phyloP scores from a whole-genome alignment of 768 basidiomycete genomes.

The Collybia sp. region DNA sequence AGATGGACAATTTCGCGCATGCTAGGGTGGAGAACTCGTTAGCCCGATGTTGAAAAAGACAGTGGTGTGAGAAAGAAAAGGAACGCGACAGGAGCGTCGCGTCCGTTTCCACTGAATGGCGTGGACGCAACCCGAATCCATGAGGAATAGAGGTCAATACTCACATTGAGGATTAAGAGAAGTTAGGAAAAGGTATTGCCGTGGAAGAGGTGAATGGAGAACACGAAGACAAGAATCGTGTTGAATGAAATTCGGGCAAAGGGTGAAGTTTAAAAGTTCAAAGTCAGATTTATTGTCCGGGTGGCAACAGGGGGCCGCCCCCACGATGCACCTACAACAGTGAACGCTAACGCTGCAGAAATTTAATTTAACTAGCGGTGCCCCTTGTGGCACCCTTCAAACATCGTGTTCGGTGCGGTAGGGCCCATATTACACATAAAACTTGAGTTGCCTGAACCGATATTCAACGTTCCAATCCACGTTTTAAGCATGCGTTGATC shows the following conservation, averaged over 20 bases:
- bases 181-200: slow-evolving; percentile 30
- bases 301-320: slow-evolving; percentile 16
- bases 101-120: neutral
- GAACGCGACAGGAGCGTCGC: slow-evolving; percentile 29
- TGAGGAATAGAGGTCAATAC: slow-evolving; percentile 14
- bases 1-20: slow-evolving; percentile 99
- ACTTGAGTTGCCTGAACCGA: too few species aligned
- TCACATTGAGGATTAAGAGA: slow-evolving; percentile 37
- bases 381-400: too few species aligned
- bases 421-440: too few species aligned
- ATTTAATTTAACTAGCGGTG: too few species aligned
- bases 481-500: too few species aligned
- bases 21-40: slow-evolving; percentile 39
- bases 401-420: too few species aligned
- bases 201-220: slow-evolving; percentile 36
- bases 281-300: slow-evolving; percentile 40
- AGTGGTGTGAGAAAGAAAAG: slow-evolving; percentile 45
- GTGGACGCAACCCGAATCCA: slow-evolving; percentile 11
- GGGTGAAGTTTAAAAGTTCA: slow-evolving; percentile 35
- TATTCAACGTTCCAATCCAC: too few species aligned
- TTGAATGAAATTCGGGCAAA: slow-evolving; percentile 27
- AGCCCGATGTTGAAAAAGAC: slow-evolving; percentile 15
- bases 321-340: too few species aligned
- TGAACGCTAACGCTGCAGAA: too few species aligned
- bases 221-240: slow-evolving; percentile 42